Percentiles rank a stretch among this genome's conserved stretches.
Evolutionary conservation across 2,329 filamentous ascomycete genomes (phyloP).

Genomic region (Aureobasidium leucospermi): DNA sequence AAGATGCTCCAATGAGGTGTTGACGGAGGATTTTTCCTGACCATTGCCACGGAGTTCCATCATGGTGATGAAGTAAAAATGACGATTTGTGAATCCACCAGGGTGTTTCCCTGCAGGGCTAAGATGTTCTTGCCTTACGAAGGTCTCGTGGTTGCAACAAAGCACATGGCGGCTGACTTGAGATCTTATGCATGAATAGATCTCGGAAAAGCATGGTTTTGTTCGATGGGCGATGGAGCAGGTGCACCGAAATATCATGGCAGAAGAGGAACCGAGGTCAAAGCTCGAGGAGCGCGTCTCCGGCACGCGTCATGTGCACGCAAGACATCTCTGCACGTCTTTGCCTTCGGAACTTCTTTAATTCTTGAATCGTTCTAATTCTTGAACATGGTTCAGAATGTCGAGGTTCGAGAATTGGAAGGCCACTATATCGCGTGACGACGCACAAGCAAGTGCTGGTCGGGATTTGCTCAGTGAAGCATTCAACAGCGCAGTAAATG

Average conservation of each 20-base stretch:
- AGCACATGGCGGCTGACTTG: neutral
- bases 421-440: neutral
- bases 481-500: neutral
- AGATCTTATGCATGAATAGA: too few species aligned
- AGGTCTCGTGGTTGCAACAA: neutral
- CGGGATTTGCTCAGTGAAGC: neutral
- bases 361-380: neutral
- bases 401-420: neutral
- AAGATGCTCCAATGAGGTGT: neutral
- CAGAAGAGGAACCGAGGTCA: neutral
- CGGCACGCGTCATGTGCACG: neutral
- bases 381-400: neutral
- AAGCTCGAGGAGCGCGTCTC: neutral
- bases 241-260: too few species aligned
- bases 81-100: neutral
- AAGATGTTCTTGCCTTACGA: neutral
- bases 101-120: neutral
- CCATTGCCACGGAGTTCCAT: neutral
- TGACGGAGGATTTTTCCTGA: neutral
- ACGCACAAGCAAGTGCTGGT: neutral
- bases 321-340: too few species aligned
- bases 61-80: constrained; percentile 2
- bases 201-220: neutral
- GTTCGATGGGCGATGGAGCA: too few species aligned
- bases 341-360: too few species aligned